Conservation (phyloP, 108 stramenopile genomes). For the Chaetoceros tenuissimus region DNA sequence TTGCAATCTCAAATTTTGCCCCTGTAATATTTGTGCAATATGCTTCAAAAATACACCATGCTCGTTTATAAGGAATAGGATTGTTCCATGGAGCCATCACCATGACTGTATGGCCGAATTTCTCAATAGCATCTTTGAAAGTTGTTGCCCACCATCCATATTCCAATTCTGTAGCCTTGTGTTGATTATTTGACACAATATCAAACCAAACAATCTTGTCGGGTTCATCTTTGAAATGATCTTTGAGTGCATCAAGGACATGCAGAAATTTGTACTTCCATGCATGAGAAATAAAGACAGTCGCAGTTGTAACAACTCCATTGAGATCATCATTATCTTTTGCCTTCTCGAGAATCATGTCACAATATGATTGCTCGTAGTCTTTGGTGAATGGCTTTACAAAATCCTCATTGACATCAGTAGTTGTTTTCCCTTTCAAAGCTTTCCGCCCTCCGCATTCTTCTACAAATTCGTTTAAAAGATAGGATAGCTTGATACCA, state of each 20-base stretch:
- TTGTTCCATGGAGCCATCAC: background rate
- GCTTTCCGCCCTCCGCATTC: background rate
- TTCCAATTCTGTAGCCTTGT: background rate
- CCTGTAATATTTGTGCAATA: background rate
- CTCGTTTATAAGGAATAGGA: background rate
- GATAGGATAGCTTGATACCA: background rate
- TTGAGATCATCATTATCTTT: background rate
- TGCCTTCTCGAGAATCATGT: background rate
- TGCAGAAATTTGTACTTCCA: background rate
- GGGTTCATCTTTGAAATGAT: background rate
- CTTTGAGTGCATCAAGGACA: background rate
- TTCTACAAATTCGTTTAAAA: background rate
- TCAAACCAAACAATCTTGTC: background rate
- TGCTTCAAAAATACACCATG: background rate
- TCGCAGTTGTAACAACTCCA: background rate
- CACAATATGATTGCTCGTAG: background rate
- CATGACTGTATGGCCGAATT: background rate
- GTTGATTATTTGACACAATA: background rate
- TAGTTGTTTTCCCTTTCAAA: conserved; percentile 1
- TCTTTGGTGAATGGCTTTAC: background rate
- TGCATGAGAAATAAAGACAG: background rate
- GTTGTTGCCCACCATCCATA: conserved; percentile 1
- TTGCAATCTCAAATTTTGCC: background rate
- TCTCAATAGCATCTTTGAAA: background rate
- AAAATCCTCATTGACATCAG: background rate